phyloP scores from a whole-genome alignment of 352 stramenopile genomes.

The Phytopythium boreale region DNA sequence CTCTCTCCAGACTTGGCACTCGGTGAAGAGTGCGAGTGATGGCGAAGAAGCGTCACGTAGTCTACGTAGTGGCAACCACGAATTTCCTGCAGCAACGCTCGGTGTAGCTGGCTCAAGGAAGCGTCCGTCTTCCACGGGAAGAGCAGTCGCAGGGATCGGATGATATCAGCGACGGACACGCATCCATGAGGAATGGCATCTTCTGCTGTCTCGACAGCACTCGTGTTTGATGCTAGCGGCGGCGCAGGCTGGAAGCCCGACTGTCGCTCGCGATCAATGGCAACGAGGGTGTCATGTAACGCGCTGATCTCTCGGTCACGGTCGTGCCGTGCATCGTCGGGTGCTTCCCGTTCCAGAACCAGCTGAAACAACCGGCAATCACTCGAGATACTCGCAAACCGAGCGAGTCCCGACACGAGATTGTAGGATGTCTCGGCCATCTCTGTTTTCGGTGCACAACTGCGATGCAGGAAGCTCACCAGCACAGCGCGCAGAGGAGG shows the following conservation, averaged over 20 bases:
- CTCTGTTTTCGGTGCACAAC: constrained; percentile 24
- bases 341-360: constrained; percentile 38
- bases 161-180: constrained; percentile 39
- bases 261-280: constrained; percentile 50
- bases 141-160: constrained; percentile 37
- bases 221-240: not conserved
- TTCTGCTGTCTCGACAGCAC: not conserved
- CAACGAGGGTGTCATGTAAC: constrained; percentile 46
- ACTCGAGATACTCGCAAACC: constrained; percentile 34
- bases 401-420: constrained; percentile 37
- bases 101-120: constrained; percentile 38
- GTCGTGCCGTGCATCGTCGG: constrained; percentile 43
- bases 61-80: constrained; percentile 34
- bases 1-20: not conserved
- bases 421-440: constrained; percentile 67
- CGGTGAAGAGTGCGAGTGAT: constrained; percentile 5
- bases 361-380: constrained; percentile 56
- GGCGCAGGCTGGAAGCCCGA: constrained; percentile 5
- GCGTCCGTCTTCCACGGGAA: constrained; percentile 68
- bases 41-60: constrained; percentile 36
- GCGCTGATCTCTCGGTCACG: constrained; percentile 34
- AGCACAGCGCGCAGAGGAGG: constrained; percentile 11
- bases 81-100: constrained; percentile 40
- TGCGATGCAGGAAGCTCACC: constrained; percentile 33
- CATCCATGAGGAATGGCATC: constrained; percentile 11